Conservation (phyloP, 768 basidiomycete species). For the Auriculariales sp. region DNA sequence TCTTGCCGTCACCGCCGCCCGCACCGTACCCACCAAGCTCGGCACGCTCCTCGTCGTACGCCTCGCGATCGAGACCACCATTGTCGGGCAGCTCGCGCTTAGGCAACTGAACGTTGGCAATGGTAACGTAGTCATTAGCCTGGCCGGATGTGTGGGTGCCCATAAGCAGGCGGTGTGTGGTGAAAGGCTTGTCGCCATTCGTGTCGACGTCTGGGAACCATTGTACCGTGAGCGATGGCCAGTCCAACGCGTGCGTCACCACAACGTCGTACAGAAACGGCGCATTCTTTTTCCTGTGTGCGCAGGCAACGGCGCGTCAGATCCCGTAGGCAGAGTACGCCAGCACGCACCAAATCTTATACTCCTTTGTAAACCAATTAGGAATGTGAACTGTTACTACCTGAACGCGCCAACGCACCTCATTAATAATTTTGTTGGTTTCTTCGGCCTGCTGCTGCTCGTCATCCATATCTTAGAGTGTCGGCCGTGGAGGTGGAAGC, state of each 20-base stretch:
- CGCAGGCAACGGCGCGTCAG: neutral
- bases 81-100: conserved; percentile 58
- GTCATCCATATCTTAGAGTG: conserved; percentile 46
- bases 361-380: conserved; percentile 36
- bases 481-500: conserved; percentile 21
- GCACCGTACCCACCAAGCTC: conserved; percentile 92
- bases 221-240: conserved; percentile 95
- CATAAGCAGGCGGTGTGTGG: conserved; percentile 82
- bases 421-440: conserved; percentile 78
- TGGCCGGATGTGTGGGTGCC: conserved; percentile 96
- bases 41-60: conserved; percentile 86
- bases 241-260: conserved; percentile 93
- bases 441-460: conserved; percentile 74
- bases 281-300: conserved; percentile 82
- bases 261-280: conserved; percentile 97
- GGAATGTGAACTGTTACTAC: neutral
- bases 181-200: conserved; percentile 87
- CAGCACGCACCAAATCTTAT: conserved; percentile 58
- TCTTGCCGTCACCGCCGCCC: conserved; percentile 66
- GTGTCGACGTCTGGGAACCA: conserved; percentile 97
- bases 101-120: conserved; percentile 87
- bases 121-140: conserved; percentile 88
- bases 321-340: neutral
- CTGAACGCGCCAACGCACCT: conserved; percentile 30
- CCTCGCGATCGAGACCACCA: conserved; percentile 60